Base-by-base conservation (phyloP, 768 basidiomycete species). In the Saitozyma sp. region DNA sequence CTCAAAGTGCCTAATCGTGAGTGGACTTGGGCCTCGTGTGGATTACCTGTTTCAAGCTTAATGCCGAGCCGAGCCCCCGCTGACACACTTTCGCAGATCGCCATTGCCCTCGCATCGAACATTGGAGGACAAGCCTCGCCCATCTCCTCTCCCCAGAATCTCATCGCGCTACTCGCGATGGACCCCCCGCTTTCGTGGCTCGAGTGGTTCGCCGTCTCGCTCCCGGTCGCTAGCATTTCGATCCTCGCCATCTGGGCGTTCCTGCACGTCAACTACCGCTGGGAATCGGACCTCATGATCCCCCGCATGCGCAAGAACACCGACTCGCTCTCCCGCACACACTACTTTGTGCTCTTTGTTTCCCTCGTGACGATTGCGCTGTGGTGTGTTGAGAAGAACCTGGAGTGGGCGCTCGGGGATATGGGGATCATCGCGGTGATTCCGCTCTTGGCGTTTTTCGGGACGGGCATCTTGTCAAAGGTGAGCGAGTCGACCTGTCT, bases 371-470 rank as follows among this genome's bases (percentile, higher is more conserved):
- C 96, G 2, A 98, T 99, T 69, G 84, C 70, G 7, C 80, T 98
- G 58, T 97, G 95, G 94, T 94, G 92, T 73, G 78, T 92, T 46
- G 93, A 89, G 66, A 89, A 90, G 73, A 79, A 82, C 71, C 85
- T 98, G 57, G 86, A 94, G 74, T 79, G 82, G 7, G 82, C 82
- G 52, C 84, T 98, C 3, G 96, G 96, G 1, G 93, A 98, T 78
- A 99, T 98, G 94, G 96, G 96, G 39, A 84, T 97, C 70, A 93
- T 99, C 66, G 94, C 95, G 2, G 87, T 98, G 68, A 83, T 99
- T 50, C 96, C 95, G 0, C 84, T 98, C 50, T 84, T 97, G 7
- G 89, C 89, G 1, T 98, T 99, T 82, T 99, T 97, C 79, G 89
- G 90, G 6, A 91, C 92, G 0, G 91, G 92, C 0, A 87, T 97